Evolutionary conservation across 495 filamentous ascomycete genomes (phyloP).

Genomic region (Xylaria longipes): DNA sequence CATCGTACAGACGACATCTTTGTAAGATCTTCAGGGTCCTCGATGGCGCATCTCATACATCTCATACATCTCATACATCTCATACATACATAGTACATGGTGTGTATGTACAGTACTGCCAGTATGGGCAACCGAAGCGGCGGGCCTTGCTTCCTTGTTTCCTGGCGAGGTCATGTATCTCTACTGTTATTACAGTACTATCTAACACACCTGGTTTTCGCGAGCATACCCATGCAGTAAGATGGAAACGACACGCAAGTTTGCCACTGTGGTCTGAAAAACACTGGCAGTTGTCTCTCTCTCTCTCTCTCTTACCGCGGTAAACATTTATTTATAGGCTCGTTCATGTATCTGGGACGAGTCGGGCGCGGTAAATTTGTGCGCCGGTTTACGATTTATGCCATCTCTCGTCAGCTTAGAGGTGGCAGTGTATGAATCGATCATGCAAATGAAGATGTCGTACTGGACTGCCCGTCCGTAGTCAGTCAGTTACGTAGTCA

Average conservation of each 20-base stretch:
- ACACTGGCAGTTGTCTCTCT: background rate
- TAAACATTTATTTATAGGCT: background rate
- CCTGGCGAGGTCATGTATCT: slow-evolving; percentile 4
- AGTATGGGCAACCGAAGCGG: slow-evolving; percentile 1
- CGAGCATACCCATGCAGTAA: slow-evolving; percentile 16
- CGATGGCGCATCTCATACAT: slow-evolving; percentile 10
- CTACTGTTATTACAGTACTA: background rate
- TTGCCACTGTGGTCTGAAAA: slow-evolving; percentile 14
- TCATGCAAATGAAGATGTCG: slow-evolving; percentile 2
- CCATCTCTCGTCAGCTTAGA: slow-evolving; percentile 19
- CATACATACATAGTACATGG: background rate
- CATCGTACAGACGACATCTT: slow-evolving; percentile 21
- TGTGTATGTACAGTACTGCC: background rate
- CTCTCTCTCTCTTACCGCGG: slow-evolving; percentile 6
- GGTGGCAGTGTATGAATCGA: slow-evolving; percentile 13
- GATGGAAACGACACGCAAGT: slow-evolving; percentile 13
- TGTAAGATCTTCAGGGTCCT: slow-evolving; percentile 25
- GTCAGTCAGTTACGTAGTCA: background rate
- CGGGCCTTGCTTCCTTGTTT: background rate
- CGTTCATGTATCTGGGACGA: slow-evolving; percentile 13
- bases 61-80: no score
- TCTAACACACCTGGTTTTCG: background rate
- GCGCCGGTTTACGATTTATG: slow-evolving; percentile 19
- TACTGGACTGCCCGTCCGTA: background rate
- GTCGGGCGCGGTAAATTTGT: slow-evolving; percentile 2